Percentiles rank a stretch among this genome's conserved stretches.
phyloP scores from a whole-genome alignment of 148 eudicot genomes.

The Fagopyrum esculentum region DNA sequence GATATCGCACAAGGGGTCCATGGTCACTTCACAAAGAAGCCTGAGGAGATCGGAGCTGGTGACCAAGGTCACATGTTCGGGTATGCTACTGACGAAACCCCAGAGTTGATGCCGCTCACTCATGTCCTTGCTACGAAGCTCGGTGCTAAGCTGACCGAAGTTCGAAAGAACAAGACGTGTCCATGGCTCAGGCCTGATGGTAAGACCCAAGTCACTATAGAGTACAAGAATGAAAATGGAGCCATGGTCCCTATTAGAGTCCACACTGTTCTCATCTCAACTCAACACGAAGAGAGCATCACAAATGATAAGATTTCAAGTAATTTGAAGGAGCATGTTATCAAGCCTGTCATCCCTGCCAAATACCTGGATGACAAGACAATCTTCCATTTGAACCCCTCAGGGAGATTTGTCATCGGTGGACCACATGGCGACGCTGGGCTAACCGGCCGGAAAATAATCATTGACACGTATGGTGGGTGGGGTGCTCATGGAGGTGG shows the following conservation, averaged over 20 bases:
- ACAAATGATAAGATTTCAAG: conserved; percentile 14
- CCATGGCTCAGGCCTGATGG: conserved; percentile 26
- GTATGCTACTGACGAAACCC: conserved; percentile 21
- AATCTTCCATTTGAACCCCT: conserved; percentile 21
- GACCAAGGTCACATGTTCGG: conserved; percentile 26
- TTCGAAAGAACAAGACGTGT: conserved; percentile 24
- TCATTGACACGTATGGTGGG: conserved; percentile 23
- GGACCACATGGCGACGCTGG: conserved; percentile 25
- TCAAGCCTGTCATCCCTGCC: conserved; percentile 22
- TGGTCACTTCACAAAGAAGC: conserved; percentile 22
- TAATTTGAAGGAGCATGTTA: conserved; percentile 19
- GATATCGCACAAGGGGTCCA: conserved; percentile 24
- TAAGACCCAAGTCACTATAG: conserved; percentile 22
- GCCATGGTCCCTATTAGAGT: conserved; percentile 25
- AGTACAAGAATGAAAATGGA: conserved; percentile 18
- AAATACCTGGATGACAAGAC: conserved; percentile 22
- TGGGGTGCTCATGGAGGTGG: conserved; percentile 26
- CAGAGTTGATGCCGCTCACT: conserved; percentile 23
- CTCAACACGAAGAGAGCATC: conserved; percentile 19
- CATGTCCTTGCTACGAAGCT: conserved; percentile 26
- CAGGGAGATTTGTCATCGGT: conserved; percentile 23
- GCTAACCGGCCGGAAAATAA: conserved; percentile 23
- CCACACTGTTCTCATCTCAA: conserved; percentile 23
- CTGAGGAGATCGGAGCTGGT: conserved; percentile 25
- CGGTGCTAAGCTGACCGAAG: conserved; percentile 25